These are phyloP conservation scores for Clarireedia homoeocarpa DNA, from an alignment of 2,329 filamentous ascomycete genomes.

Conservation along the genomic window DNA sequence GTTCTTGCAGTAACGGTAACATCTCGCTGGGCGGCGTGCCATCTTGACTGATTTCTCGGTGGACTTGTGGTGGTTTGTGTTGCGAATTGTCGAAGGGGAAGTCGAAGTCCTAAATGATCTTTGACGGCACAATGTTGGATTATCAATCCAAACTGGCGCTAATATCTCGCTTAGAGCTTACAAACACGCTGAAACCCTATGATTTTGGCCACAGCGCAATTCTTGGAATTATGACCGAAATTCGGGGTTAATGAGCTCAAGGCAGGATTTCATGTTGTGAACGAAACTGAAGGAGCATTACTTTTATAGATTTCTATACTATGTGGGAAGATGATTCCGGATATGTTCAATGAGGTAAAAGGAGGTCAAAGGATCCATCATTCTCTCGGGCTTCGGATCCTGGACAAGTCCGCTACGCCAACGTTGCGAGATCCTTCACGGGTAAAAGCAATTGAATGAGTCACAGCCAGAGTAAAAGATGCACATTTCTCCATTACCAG, in stretches of 20 bases:
- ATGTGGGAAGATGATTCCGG: no score
- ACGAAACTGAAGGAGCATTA: neutral
- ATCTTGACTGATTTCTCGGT: slow-evolving; percentile 70
- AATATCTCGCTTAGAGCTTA: neutral
- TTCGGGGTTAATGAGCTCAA: neutral
- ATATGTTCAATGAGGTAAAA: no score
- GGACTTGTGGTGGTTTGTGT: slow-evolving; percentile 38
- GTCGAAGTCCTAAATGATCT: slow-evolving; percentile 2
- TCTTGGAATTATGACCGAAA: slow-evolving; percentile 9
- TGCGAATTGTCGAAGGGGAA: slow-evolving; percentile 15
- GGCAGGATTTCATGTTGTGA: neutral
- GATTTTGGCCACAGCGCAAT: slow-evolving; percentile 8
- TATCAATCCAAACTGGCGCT: neutral
- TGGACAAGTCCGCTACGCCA: neutral
- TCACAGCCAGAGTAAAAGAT: neutral
- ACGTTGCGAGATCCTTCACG: neutral
- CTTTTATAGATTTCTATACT: no score
- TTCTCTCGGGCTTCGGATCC: neutral
- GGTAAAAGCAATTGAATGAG: neutral
- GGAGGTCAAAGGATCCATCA: no score
- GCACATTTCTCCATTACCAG: neutral
- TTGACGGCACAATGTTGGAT: slow-evolving; percentile 1
- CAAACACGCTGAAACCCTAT: slow-evolving; percentile 2
- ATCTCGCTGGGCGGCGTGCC: slow-evolving; percentile 98
- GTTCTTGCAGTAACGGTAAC: slow-evolving; percentile 99